Evolutionary conservation across 139 green algal genomes (phyloP).

Genomic region (Yamagishiella unicocca): DNA sequence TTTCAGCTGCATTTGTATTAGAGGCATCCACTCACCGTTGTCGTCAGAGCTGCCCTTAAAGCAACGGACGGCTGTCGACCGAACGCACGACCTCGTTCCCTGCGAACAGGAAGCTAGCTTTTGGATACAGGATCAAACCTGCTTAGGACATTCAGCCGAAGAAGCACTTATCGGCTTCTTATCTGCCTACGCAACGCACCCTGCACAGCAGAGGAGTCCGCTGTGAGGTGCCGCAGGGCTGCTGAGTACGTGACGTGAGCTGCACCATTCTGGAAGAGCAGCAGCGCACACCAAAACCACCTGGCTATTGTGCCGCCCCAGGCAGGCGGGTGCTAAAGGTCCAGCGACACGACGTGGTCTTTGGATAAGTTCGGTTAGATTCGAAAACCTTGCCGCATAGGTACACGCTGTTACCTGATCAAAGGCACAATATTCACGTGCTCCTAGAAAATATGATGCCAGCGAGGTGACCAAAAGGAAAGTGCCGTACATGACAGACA

Average conservation of each 20-base stretch:
- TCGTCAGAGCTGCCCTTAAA: conserved; percentile 28
- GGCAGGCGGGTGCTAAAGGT: neutral
- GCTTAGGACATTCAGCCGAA: neutral
- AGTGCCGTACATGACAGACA: no score
- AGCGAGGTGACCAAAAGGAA: no score
- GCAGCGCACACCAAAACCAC: neutral
- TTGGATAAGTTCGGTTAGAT: neutral
- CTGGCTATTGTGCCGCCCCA: conserved; percentile 18
- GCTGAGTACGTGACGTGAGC: neutral
- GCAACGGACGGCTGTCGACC: conserved; percentile 18
- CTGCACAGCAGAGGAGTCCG: neutral
- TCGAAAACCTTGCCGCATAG: no score
- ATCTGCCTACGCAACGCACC: no score
- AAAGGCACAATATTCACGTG: no score
- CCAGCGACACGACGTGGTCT: neutral
- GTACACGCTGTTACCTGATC: no score
- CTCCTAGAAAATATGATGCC: no score
- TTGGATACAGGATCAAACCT: neutral
- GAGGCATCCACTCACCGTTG: neutral
- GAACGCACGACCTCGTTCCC: neutral
- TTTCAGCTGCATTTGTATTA: no score
- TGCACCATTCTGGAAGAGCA: neutral
- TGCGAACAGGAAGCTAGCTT: neutral
- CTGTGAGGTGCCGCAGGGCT: neutral
- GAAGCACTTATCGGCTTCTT: neutral